These are phyloP conservation scores for Hypoxylon sp. DNA, from an alignment of 2,329 filamentous ascomycete genomes.

Conservation along the genomic window DNA sequence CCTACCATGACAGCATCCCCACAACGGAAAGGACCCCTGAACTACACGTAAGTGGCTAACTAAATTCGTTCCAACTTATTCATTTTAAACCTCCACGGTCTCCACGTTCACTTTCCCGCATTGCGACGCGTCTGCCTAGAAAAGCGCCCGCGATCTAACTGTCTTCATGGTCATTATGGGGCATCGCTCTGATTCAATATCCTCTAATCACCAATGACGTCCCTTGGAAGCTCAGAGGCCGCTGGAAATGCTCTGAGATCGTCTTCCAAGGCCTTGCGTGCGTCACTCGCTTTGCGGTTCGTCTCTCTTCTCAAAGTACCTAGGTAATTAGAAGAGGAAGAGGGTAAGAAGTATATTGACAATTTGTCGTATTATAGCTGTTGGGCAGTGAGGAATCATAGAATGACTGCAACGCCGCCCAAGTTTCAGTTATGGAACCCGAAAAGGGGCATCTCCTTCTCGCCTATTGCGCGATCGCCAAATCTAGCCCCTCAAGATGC, in stretches of 20 bases:
- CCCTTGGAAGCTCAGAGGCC: constrained; percentile 46
- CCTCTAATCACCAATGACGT: constrained; percentile 48
- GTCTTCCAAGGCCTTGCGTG: constrained; percentile 40
- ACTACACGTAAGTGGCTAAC: not conserved
- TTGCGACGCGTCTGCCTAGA: constrained; percentile 46
- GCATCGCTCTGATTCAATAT: constrained; percentile 43
- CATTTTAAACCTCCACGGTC: constrained; percentile 7
- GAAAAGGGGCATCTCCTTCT: constrained; percentile 55
- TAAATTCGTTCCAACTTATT: constrained; percentile 9
- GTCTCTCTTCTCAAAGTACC: constrained; percentile 26
- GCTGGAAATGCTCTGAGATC: constrained; percentile 53
- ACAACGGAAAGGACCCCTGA: not conserved
- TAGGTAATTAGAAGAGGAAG: constrained; percentile 28
- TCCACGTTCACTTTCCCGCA: constrained; percentile 7
- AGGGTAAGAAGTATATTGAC: constrained; percentile 30
- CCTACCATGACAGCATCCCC: not conserved
- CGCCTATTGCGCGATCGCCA: constrained; percentile 41
- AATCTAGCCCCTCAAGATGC: constrained; percentile 35
- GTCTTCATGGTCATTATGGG: constrained; percentile 51
- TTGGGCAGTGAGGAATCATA: constrained; percentile 24
- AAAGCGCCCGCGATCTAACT: constrained; percentile 20
- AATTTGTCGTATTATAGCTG: constrained; percentile 19
- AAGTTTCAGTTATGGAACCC: constrained; percentile 55
- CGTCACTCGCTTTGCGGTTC: constrained; percentile 43
- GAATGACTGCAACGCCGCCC: constrained; percentile 51